Evolutionary conservation across 1,139 yeast species (phyloP).

Genomic region (Scheffersomyces insectosa): DNA sequence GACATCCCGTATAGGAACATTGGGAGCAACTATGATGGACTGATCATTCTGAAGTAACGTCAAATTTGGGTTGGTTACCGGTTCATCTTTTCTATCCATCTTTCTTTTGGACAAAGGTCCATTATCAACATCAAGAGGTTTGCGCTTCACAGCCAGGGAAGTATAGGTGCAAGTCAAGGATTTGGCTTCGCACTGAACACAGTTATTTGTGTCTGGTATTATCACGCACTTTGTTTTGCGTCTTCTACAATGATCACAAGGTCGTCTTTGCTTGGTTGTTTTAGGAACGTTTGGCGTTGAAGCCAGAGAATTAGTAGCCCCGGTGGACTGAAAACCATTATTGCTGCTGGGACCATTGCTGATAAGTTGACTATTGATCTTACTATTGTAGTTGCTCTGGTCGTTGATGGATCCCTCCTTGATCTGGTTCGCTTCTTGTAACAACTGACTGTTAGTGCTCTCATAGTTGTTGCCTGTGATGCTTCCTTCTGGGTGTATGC

Average conservation of each 20-base stretch:
- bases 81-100: slow-evolving; percentile 1
- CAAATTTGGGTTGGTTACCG: slow-evolving; percentile 6
- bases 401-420: slow-evolving; percentile 1
- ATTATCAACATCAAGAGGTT: slow-evolving; percentile 22
- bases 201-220: slow-evolving; percentile 56
- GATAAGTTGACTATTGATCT: slow-evolving; percentile 1
- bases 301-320: slow-evolving; percentile 3
- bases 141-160: slow-evolving; percentile 33
- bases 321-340: slow-evolving; percentile 4
- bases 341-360: slow-evolving; percentile 5
- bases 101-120: slow-evolving; percentile 16
- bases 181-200: slow-evolving; percentile 69
- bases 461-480: slow-evolving; percentile 1
- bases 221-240: slow-evolving; percentile 66
- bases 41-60: slow-evolving; percentile 9
- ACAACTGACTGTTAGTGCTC: slow-evolving; percentile 6
- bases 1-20: slow-evolving; percentile 54
- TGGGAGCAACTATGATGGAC: slow-evolving; percentile 40
- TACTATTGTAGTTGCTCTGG: slow-evolving; percentile 3
- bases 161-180: slow-evolving; percentile 63
- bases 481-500: slow-evolving; percentile 19
- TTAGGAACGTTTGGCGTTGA: slow-evolving; percentile 6
- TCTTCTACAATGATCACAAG: slow-evolving; percentile 72
- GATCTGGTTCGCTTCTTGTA: neutral
- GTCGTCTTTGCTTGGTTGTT: slow-evolving; percentile 37